Evolutionary conservation across 805 yeast genomes (phyloP).

Genomic region (Candida cerambycidarum): DNA sequence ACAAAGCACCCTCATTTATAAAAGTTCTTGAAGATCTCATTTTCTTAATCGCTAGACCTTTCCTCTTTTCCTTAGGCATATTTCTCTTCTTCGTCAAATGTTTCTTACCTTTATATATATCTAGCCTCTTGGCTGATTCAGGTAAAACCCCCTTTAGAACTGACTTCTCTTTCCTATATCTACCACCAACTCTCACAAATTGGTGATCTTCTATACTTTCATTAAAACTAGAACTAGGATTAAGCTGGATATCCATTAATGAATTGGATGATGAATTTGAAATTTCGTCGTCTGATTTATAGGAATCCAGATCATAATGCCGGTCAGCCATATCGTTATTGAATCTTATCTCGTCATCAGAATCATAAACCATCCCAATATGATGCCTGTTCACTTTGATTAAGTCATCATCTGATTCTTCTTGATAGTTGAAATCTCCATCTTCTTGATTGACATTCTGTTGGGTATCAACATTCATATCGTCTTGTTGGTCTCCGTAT

Average conservation of each 20-base stretch:
- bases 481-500: neutral
- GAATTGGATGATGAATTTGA: neutral
- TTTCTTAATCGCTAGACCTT: constrained; percentile 39
- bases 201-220: constrained; percentile 10
- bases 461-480: neutral
- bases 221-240: neutral
- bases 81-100: neutral
- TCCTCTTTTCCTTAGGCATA: constrained; percentile 22
- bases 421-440: neutral
- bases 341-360: constrained; percentile 5
- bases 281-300: neutral
- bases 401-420: constrained; percentile 7
- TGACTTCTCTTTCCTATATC: constrained; percentile 25
- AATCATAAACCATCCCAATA: constrained; percentile 8
- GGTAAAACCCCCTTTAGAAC: constrained; percentile 39
- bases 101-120: constrained; percentile 19
- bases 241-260: neutral
- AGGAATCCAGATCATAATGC: neutral
- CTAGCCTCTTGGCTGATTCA: constrained; percentile 38
- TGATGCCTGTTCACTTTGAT: constrained; percentile 1
- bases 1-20: constrained; percentile 12
- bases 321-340: neutral
- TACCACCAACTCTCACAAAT: constrained; percentile 26
- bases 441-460: neutral
- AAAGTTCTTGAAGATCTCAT: neutral